These are phyloP conservation scores for Verticillium klebahnii DNA, from an alignment of 2,329 filamentous ascomycete genomes.

Conservation along the genomic window DNA sequence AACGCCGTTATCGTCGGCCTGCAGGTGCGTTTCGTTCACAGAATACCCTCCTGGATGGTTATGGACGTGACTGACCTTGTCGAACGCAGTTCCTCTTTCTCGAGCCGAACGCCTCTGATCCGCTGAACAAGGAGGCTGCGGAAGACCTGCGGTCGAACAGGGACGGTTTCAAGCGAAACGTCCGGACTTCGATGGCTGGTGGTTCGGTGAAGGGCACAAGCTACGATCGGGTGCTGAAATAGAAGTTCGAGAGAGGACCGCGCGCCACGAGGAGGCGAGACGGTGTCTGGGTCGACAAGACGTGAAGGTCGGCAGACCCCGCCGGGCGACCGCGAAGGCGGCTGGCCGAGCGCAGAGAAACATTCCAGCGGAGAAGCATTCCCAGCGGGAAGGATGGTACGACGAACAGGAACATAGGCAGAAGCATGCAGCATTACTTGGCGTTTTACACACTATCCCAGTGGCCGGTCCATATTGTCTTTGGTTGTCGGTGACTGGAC, in stretches of 20 bases:
- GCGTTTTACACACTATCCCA: background rate
- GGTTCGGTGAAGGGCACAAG: constrained; percentile 65
- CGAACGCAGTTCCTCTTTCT: constrained; percentile 80
- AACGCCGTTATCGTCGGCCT: constrained; percentile 95
- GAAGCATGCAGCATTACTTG: background rate
- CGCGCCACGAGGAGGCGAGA: background rate
- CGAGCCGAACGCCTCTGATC: constrained; percentile 93
- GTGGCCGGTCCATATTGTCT: background rate
- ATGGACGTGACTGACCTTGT: constrained; percentile 6
- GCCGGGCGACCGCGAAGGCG: background rate
- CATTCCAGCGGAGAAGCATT: background rate
- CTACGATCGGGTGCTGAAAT: constrained; percentile 78
- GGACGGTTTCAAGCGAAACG: constrained; percentile 88
- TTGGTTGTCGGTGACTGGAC: background rate
- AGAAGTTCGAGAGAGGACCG: background rate
- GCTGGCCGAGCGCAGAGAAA: background rate
- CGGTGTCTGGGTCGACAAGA: background rate
- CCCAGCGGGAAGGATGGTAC: background rate
- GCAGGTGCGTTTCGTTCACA: constrained; percentile 52
- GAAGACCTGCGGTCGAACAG: constrained; percentile 83
- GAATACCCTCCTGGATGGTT: background rate
- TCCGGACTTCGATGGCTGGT: constrained; percentile 77
- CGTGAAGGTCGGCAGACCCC: background rate
- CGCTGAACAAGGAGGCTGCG: constrained; percentile 96
- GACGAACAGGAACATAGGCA: background rate